phyloP scores from a whole-genome alignment of 345 rosid genomes.

The Lepidium didymum region DNA sequence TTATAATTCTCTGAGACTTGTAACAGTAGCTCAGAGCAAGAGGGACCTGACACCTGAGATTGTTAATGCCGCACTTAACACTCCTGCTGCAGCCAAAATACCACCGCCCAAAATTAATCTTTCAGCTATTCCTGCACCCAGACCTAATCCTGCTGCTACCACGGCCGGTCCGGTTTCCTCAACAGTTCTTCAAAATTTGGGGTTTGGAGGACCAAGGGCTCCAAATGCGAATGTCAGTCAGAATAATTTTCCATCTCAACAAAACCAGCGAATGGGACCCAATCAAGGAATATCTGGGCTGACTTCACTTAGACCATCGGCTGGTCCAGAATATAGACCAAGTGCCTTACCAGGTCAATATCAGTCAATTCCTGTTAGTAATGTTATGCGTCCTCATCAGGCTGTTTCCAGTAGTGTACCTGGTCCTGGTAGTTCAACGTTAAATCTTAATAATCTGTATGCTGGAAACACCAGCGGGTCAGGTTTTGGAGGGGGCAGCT shows the following conservation, averaged over 20 bases:
- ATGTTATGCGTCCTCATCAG: slow-evolving; percentile 41
- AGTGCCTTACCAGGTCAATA: slow-evolving; percentile 37
- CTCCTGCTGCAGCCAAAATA: slow-evolving; percentile 95
- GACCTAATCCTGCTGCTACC: slow-evolving; percentile 36
- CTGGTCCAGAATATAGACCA: slow-evolving; percentile 48
- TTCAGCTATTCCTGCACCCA: slow-evolving; percentile 44
- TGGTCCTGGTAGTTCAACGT: slow-evolving; percentile 33
- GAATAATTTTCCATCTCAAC: slow-evolving; percentile 52
- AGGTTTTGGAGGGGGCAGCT: slow-evolving; percentile 37
- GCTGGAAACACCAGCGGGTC: slow-evolving; percentile 44
- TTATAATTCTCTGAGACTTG: slow-evolving; percentile 82
- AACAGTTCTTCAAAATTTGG: slow-evolving; percentile 35
- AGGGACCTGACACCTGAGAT: slow-evolving; percentile 88
- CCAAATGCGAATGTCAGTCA: slow-evolving; percentile 43
- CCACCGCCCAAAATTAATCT: slow-evolving; percentile 89
- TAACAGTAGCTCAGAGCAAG: slow-evolving; percentile 97
- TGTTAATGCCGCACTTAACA: slow-evolving; percentile 86
- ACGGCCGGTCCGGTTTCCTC: slow-evolving; percentile 34
- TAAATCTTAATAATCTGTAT: slow-evolving; percentile 49
- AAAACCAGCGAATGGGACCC: slow-evolving; percentile 34
- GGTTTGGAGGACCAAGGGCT: slow-evolving; percentile 59
- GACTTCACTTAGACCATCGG: slow-evolving; percentile 40
- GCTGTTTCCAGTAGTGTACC: slow-evolving; percentile 30
- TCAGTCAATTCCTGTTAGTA: slow-evolving; percentile 33
- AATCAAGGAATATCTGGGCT: slow-evolving; percentile 48